Evolutionary conservation across 2,329 filamentous ascomycete genomes (phyloP).

Genomic region (Tolypocladium sp.): DNA sequence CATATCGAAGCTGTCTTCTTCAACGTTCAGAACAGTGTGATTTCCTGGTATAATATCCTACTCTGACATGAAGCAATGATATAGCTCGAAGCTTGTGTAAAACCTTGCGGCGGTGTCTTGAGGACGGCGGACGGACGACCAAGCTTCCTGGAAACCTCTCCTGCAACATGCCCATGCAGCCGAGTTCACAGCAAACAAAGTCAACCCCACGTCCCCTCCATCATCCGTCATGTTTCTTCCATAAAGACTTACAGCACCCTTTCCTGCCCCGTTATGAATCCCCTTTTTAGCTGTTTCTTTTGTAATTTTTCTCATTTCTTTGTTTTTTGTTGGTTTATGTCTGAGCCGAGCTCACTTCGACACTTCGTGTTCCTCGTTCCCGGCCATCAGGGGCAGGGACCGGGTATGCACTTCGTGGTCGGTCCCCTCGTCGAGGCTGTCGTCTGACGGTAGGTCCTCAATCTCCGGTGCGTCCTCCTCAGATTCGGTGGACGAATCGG

Average conservation of each 20-base stretch:
- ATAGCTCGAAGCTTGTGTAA: not conserved
- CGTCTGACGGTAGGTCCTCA: not conserved
- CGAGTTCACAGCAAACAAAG: not conserved
- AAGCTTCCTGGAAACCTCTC: not conserved
- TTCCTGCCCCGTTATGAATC: not conserved
- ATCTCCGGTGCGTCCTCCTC: not conserved
- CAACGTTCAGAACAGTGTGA: not conserved
- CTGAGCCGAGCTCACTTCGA: not conserved
- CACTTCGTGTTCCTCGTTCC: not conserved
- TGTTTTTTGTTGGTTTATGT: not conserved
- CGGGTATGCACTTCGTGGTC: not conserved
- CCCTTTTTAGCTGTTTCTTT: not conserved
- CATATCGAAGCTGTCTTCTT: too few species aligned
- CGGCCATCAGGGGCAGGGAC: not conserved
- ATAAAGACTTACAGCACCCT: not conserved
- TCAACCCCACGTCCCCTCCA: not conserved
- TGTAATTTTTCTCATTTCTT: not conserved
- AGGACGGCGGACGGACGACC: not conserved
- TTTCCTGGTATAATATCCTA: not conserved
- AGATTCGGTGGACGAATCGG: slow-evolving; percentile 2
- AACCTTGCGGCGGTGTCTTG: not conserved
- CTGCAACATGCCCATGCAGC: not conserved
- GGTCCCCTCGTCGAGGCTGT: not conserved
- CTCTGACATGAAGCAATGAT: not conserved
- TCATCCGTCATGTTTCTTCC: not conserved